Percentiles rank a stretch among this genome's conserved stretches.
Evolutionary conservation across 768 basidiomycete species (phyloP).

Genomic region (Termitomyces sp.): DNA sequence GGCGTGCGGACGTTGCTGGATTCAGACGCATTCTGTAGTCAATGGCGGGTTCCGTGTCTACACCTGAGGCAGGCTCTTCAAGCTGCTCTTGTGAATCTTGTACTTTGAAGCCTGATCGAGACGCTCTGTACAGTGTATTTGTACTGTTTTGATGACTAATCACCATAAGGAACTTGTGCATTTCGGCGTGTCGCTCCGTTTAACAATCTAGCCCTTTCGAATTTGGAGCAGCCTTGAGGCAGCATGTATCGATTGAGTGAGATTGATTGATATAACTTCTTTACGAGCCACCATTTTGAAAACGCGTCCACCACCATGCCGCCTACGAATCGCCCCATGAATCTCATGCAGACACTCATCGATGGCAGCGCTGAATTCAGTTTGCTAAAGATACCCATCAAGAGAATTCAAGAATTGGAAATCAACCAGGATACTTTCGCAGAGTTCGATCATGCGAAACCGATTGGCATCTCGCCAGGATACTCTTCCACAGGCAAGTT

Average conservation of each 20-base stretch:
- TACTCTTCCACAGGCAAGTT: constrained; percentile 41
- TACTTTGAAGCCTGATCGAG: no score
- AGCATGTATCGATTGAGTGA: no score
- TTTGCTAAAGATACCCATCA: constrained; percentile 20
- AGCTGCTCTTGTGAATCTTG: no score
- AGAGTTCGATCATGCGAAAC: constrained; percentile 30
- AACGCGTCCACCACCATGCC: constrained; percentile 7
- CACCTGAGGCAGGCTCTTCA: not conserved
- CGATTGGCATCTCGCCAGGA: constrained; percentile 50
- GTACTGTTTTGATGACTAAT: not conserved
- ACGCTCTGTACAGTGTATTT: no score
- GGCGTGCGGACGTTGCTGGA: constrained; percentile 16
- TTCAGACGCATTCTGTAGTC: constrained; percentile 4
- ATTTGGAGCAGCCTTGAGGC: no score
- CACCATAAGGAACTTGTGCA: no score
- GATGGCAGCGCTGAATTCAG: constrained; percentile 23
- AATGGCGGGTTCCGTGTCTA: constrained; percentile 8
- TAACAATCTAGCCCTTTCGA: no score
- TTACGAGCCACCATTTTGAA: not conserved
- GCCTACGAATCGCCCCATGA: constrained; percentile 9
- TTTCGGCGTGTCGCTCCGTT: not conserved
- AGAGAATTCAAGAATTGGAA: constrained; percentile 22
- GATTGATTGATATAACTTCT: not conserved
- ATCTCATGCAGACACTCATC: constrained; percentile 27
- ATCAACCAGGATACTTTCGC: constrained; percentile 21